Conservation (phyloP, 805 yeast genomes). For the Candida odintsovae region DNA sequence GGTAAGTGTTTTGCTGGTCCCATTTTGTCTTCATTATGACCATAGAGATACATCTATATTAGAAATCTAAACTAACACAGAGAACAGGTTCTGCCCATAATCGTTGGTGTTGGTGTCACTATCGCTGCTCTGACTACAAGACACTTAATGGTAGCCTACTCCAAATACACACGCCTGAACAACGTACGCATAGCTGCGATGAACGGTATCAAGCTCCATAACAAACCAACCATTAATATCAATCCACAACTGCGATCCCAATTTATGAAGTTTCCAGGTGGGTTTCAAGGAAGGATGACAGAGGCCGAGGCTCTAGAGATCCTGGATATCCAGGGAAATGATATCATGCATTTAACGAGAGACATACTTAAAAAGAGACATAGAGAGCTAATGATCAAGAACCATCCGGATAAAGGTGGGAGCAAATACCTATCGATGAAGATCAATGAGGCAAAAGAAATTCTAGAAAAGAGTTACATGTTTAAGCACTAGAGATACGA, state of each 20-base stretch:
- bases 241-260: constrained; percentile 18
- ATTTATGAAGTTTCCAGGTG: constrained; percentile 46
- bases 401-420: constrained; percentile 91
- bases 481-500: constrained; percentile 16
- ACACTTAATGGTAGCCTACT: constrained; percentile 30
- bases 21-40: too few species aligned
- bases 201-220: constrained; percentile 29
- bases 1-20: neutral
- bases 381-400: constrained; percentile 68
- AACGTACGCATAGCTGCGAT: constrained; percentile 34
- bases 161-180: constrained; percentile 27
- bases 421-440: constrained; percentile 76
- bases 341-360: constrained; percentile 42
- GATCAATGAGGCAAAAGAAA: constrained; percentile 80
- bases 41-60: too few species aligned
- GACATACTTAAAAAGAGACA: constrained; percentile 63
- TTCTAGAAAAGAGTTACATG: constrained; percentile 60
- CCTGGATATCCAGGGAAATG: constrained; percentile 51
- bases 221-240: constrained; percentile 10
- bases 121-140: constrained; percentile 41
- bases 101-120: constrained; percentile 51
- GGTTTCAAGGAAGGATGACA: constrained; percentile 59
- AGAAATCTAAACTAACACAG: neutral
- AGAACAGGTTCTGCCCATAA: constrained; percentile 40
- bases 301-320: constrained; percentile 68